Evolutionary conservation across 148 eudicot species (phyloP).

Genomic region (Nyssa sinensis): DNA sequence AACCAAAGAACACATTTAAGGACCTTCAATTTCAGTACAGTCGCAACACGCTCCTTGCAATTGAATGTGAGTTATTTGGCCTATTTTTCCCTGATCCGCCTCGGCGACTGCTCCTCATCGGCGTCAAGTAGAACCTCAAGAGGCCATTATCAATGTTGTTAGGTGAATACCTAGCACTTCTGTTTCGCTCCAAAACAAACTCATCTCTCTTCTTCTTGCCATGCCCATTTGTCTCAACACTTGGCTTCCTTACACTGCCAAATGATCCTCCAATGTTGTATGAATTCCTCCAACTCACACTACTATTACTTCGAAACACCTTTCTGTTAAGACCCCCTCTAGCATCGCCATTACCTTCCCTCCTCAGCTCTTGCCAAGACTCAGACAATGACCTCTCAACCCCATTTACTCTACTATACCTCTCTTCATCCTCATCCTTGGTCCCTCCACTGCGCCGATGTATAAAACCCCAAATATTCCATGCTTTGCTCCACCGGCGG

Average conservation of each 20-base stretch:
- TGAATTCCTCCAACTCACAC: conserved; percentile 82
- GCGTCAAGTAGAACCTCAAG: conserved; percentile 67
- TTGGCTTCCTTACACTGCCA: conserved; percentile 47
- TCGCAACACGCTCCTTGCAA: conserved; percentile 52
- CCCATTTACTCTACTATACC: conserved; percentile 45
- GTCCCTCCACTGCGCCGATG: conserved; percentile 38
- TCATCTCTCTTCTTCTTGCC: conserved; percentile 41
- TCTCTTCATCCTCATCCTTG: conserved; percentile 50
- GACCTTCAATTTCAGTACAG: conserved; percentile 47
- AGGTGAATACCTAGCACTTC: conserved; percentile 65
- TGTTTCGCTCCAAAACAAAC: conserved; percentile 41
- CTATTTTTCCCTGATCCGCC: conserved; percentile 38
- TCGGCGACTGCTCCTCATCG: conserved; percentile 66
- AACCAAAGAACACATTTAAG: conserved; percentile 29
- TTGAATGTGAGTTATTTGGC: conserved; percentile 42
- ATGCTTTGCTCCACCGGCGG: conserved; percentile 50
- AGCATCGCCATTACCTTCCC: conserved; percentile 43
- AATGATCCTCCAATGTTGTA: conserved; percentile 40
- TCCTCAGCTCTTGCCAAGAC: conserved; percentile 77
- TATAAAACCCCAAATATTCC: conserved; percentile 88
- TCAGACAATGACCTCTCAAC: conserved; percentile 72
- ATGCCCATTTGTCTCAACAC: conserved; percentile 35
- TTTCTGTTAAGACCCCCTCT: conserved; percentile 43
- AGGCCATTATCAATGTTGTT: conserved; percentile 62
- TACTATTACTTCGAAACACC: conserved; percentile 69